These are phyloP conservation scores for Psilocybe mexicana DNA, from an alignment of 1,284 basidiomycete genomes.

Conservation along the genomic window DNA sequence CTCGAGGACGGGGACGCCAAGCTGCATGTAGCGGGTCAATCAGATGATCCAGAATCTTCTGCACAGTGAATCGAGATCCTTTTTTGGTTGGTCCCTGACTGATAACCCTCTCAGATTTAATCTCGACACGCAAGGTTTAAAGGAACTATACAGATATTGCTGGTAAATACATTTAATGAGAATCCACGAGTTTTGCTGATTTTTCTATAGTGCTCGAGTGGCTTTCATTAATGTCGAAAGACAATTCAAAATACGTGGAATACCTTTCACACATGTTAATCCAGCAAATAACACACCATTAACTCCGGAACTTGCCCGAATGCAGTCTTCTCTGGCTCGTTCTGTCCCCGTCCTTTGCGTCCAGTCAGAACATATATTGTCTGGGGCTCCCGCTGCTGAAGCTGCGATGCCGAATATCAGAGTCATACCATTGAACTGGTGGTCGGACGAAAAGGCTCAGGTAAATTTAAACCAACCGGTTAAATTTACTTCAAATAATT, in stretches of 20 bases:
- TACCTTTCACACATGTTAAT: conserved; percentile 77
- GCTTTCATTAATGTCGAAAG: conserved; percentile 86
- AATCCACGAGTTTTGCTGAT: neutral
- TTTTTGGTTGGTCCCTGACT: neutral
- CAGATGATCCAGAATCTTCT: neutral
- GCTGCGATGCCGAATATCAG: conserved; percentile 90
- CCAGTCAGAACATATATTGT: conserved; percentile 76
- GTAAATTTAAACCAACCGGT: conserved; percentile 32
- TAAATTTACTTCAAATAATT: neutral
- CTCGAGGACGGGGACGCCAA: neutral
- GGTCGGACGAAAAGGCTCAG: conserved; percentile 75
- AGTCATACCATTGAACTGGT: conserved; percentile 88
- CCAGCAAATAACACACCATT: conserved; percentile 47
- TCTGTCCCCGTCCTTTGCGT: conserved; percentile 84
- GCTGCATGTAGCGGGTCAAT: neutral
- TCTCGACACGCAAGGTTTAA: conserved; percentile 65
- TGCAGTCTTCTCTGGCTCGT: conserved; percentile 68
- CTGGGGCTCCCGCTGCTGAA: conserved; percentile 80
- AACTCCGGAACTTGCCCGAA: conserved; percentile 49
- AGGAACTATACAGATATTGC: conserved; percentile 79
- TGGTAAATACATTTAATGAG: conserved; percentile 48
- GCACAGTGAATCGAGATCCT: conserved; percentile 7
- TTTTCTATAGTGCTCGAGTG: conserved; percentile 72
- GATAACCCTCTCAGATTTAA: conserved; percentile 50
- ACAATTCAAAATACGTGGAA: conserved; percentile 81